Base-by-base conservation (phyloP, 371 early-diverging fungal genomes). In the Mucor circinelloides region DNA sequence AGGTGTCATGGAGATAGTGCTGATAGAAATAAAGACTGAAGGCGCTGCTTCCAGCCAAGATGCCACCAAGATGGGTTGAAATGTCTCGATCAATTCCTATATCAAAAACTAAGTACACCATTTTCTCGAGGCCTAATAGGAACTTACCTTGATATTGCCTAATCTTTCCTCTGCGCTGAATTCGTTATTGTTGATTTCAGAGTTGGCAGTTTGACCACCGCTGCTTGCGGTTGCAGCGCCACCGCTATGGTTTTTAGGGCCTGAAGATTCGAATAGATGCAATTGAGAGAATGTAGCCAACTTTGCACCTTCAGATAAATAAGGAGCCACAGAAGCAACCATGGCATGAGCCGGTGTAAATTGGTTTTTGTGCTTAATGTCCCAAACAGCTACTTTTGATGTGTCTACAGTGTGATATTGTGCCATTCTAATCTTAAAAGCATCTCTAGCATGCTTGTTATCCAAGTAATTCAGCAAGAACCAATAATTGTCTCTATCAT, bases 31-130 rank as follows among this genome's bases (percentile, higher is more conserved):
- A 67, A 93, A 92, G 0, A 91, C 85, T 3, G 80, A 70, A 17
- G 92, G 88, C 0, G 90, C 89, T 27, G 90, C 79, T 66, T 94
- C 93, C 15, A 92, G 69, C 93, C 93, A 94, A 0, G 87, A 75
- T 3, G 89, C 87, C 15, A 90, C 83, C 36, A 93, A 72, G 48
- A 89, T 75, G 21, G 91, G 90, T 67, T 88, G 85, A 19, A 88
- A 80, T 2, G 83, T 82, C 12, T 84, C 73, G 23, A 87, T 83
- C 44, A 87, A 72, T 17, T 73, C 61, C 76, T 80, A 65, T 2
- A 48, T n/a, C 1, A 23, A 32, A 19, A 32, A 21, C 1, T 25
- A 23, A 27, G 25, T 62, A 36, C 31, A 21, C 52, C 36, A 44
- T 27, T 12, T 23, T 23, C 21, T 1, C 23, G 17, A 21, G 5